phyloP scores from a whole-genome alignment of 1,284 basidiomycete species.

The Puccinia horiana region DNA sequence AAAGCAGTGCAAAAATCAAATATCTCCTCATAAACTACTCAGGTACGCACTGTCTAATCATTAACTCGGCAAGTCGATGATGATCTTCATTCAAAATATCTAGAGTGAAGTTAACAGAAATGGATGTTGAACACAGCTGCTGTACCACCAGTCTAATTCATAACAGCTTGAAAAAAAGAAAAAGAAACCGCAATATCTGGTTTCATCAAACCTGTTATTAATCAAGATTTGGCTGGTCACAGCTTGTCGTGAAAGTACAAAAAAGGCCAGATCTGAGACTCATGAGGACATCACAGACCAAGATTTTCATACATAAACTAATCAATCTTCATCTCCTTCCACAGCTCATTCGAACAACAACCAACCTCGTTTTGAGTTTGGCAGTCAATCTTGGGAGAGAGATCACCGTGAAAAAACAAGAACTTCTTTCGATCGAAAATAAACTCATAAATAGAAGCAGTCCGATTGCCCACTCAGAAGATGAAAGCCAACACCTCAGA shows the following conservation, averaged over 20 bases:
- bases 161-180: not conserved
- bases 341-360: too few relatives aligned
- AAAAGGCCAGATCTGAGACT: conserved; percentile 49
- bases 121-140: conserved; percentile 43
- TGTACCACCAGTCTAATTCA: not conserved
- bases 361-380: too few relatives aligned
- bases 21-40: not conserved
- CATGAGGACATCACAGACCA: not conserved
- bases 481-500: too few relatives aligned
- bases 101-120: conserved; percentile 17
- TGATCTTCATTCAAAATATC: conserved; percentile 30
- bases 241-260: conserved; percentile 6
- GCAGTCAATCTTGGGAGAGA: too few relatives aligned
- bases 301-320: not conserved
- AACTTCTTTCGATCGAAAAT: too few relatives aligned
- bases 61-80: too few relatives aligned
- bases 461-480: too few relatives aligned
- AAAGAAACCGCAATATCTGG: not conserved
- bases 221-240: not conserved
- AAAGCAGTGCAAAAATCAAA: conserved; percentile 41
- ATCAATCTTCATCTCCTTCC: too few relatives aligned
- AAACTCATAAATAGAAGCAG: too few relatives aligned
- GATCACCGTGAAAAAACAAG: too few relatives aligned
- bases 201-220: not conserved
- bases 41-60: not conserved